A percentile compares a stretch with the other conserved stretches of the same genome.
Evolutionary conservation across 352 stramenopile genomes (phyloP).

Genomic region (Phytophthora megakarya): DNA sequence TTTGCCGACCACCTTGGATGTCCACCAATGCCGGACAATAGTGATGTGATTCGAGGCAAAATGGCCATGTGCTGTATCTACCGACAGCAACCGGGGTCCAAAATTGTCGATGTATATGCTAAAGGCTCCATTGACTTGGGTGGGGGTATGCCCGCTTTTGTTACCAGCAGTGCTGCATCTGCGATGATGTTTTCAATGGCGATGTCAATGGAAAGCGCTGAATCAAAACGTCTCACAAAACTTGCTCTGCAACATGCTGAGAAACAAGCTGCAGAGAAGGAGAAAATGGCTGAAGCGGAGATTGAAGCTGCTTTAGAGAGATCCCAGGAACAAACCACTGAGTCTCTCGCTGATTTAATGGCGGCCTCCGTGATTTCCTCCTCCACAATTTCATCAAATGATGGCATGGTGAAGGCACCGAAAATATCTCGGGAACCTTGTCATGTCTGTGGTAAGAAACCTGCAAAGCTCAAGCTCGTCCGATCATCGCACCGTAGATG

Average conservation of each 20-base stretch:
- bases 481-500: conserved; percentile 32
- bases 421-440: conserved; percentile 17
- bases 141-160: conserved; percentile 12
- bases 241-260: conserved; percentile 26
- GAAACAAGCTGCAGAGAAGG: conserved; percentile 6
- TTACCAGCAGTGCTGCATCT: conserved; percentile 15
- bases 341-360: conserved; percentile 6
- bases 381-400: conserved; percentile 7
- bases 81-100: conserved; percentile 35
- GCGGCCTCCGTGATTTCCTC: conserved; percentile 28
- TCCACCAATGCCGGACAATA: conserved; percentile 41
- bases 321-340: conserved; percentile 18
- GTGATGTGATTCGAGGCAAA: conserved; percentile 46
- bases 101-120: conserved; percentile 5
- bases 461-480: conserved; percentile 28
- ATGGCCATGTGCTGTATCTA: conserved; percentile 69
- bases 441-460: conserved; percentile 32
- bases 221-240: conserved; percentile 39
- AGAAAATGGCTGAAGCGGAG: neutral
- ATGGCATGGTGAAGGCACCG: neutral
- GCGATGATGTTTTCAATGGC: conserved; percentile 39
- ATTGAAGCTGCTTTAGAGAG: neutral
- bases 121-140: conserved; percentile 50
- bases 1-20: conserved; percentile 40
- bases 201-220: conserved; percentile 32